These are phyloP conservation scores for Immersiella caudata DNA, from an alignment of 495 filamentous ascomycete genomes.

Conservation along the genomic window DNA sequence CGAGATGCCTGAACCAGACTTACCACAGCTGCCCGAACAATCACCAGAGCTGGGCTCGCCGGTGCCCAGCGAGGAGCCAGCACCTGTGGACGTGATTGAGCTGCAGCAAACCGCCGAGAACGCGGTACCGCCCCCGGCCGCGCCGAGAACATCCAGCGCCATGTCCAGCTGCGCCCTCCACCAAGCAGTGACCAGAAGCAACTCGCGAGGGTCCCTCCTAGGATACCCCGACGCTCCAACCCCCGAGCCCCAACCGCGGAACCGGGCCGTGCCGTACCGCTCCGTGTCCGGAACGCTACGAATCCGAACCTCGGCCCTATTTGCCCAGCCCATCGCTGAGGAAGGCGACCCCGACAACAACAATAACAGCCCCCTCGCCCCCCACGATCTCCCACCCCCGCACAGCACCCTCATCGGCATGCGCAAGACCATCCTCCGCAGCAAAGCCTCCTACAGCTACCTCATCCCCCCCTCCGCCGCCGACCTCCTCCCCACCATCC, in stretches of 20 bases:
- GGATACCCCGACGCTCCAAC: slow-evolving; percentile 28
- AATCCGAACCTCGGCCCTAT: slow-evolving; percentile 26
- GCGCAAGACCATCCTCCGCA: slow-evolving; percentile 62
- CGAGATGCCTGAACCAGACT: slow-evolving; percentile 73
- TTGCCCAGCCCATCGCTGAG: slow-evolving; percentile 45
- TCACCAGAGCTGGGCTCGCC: slow-evolving; percentile 20
- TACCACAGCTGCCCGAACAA: slow-evolving; percentile 48
- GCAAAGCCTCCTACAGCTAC: slow-evolving; percentile 39
- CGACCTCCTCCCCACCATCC: slow-evolving; percentile 22
- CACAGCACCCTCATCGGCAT: slow-evolving; percentile 63
- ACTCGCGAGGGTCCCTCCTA: slow-evolving; percentile 26
- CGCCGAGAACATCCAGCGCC: slow-evolving; percentile 38
- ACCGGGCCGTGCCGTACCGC: slow-evolving; percentile 22
- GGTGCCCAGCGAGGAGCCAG: slow-evolving; percentile 53
- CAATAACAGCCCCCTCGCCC: slow-evolving; percentile 18
- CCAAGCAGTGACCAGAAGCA: slow-evolving; percentile 26
- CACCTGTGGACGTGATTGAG: slow-evolving; percentile 64
- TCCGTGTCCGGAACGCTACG: slow-evolving; percentile 27
- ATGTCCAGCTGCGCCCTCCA: slow-evolving; percentile 33
- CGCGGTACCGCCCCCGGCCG: slow-evolving; percentile 43
- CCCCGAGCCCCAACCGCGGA: slow-evolving; percentile 24
- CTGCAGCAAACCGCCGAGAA: slow-evolving; percentile 70
- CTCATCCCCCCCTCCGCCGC: slow-evolving; percentile 33
- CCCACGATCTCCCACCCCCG: slow-evolving; percentile 34
- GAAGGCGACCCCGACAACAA: slow-evolving; percentile 30